These are phyloP conservation scores for Phaseolus lunatus DNA, from an alignment of 306 rosid species.

Conservation along the genomic window DNA sequence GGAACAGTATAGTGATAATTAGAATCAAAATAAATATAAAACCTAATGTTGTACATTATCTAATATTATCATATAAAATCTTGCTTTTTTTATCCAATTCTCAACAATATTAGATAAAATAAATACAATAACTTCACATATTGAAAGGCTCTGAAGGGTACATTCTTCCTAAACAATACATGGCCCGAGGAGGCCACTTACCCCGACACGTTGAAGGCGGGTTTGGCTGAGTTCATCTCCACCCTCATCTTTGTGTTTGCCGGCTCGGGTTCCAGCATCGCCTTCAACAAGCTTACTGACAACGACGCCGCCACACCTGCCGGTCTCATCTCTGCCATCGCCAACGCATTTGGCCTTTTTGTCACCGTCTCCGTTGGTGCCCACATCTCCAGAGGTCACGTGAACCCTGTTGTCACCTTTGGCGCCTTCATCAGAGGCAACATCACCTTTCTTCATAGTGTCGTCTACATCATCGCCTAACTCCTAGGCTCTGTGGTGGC, in stretches of 20 bases:
- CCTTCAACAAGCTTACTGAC: conserved; percentile 77
- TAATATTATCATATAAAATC: no score
- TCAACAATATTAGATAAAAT: not conserved
- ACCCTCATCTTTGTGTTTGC: conserved; percentile 93
- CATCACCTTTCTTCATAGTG: conserved; percentile 74
- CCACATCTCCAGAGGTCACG: conserved; percentile 95
- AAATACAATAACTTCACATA: not conserved
- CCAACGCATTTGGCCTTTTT: conserved; percentile 81
- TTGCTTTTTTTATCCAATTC: not conserved
- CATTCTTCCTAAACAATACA: not conserved
- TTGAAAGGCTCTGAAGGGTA: not conserved
- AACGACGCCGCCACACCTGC: conserved; percentile 60
- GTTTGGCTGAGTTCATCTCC: conserved; percentile 83
- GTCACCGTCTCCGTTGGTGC: conserved; percentile 77
- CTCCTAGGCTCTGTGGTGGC: conserved; percentile 84
- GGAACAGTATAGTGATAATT: not conserved
- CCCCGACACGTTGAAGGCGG: conserved; percentile 76
- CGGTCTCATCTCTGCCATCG: conserved; percentile 77
- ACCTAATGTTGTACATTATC: no score
- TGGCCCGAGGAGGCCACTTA: conserved; percentile 64
- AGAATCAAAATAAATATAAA: not conserved
- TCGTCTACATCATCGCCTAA: conserved; percentile 86
- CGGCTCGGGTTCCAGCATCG: conserved; percentile 84
- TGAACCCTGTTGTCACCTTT: conserved; percentile 95
- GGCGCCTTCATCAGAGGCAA: conserved; percentile 87